Evolutionary conservation across 768 basidiomycete species (phyloP).

Genomic region (Termitomyces sp.): DNA sequence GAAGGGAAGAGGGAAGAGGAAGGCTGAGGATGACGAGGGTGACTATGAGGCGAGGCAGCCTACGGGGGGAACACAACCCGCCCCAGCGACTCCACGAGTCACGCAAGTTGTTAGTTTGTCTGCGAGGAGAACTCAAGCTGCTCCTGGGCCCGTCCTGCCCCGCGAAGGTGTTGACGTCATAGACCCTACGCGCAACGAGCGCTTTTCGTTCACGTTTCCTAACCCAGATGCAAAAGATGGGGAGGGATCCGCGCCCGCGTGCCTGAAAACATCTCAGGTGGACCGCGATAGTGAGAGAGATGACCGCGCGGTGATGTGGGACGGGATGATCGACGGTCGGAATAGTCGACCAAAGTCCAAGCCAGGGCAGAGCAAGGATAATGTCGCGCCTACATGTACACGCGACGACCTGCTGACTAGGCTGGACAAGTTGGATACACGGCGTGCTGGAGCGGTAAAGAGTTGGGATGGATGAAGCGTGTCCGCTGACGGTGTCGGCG

Average conservation of each 20-base stretch:
- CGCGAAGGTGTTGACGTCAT: too few relatives aligned
- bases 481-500: too few relatives aligned
- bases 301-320: neutral
- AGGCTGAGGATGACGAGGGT: neutral
- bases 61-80: neutral
- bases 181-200: neutral
- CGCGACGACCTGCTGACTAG: neutral
- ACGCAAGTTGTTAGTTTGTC: neutral
- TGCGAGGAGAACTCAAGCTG: too few relatives aligned
- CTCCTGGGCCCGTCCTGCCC: neutral
- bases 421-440: neutral
- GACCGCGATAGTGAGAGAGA: neutral
- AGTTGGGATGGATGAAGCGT: too few relatives aligned
- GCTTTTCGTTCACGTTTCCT: neutral
- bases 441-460: neutral
- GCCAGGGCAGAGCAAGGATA: neutral
- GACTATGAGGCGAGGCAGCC: neutral
- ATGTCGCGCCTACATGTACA: neutral
- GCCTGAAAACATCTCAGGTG: too few relatives aligned
- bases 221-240: too few relatives aligned
- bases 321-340: neutral
- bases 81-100: neutral
- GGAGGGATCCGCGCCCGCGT: neutral
- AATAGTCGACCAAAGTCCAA: neutral
- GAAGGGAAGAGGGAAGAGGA: neutral